Evolutionary conservation across 805 yeast species (phyloP), one percentile per base, ranked within the genome.

Genomic region (Metschnikowia vanudenii): DNA sequence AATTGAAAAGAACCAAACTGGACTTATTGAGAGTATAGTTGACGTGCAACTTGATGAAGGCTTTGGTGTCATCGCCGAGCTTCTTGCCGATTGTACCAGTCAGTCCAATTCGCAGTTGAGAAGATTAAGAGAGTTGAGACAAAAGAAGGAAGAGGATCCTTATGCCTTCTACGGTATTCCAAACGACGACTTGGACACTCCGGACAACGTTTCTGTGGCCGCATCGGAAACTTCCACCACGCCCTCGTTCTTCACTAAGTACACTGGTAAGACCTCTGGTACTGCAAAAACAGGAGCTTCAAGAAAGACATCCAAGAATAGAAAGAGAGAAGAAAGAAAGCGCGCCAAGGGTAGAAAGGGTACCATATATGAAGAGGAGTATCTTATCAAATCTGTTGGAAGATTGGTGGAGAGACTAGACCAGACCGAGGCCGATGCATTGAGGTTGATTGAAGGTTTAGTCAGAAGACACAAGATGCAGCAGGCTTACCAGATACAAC

Each of bases 261-360:
- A 94, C 65, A 94, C 99, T 0, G 99, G 98, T 53, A 91, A 92
- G 67, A 91, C 98, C 1, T 76, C 85, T 1, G 96, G 96, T 19
- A 94, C 99, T 2, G 98, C 98, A 3, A 86, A 87, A 61, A 94
- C 99, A 0, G 97, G 98, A 24, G 97, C 94, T 2, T 84, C 97
- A 0, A 80, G 99, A 65, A 79, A 85, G 60, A 91, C 99, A 0
- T 79, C 95, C 6, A 94, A 94, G 69, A 94, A 94, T 66, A 81
- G 84, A 54, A 87, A 96, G 64, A 81, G 99, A 55, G 97, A 92
- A 67, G 99, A 92, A 62, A 81, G 99, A 59, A 94, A 94, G 71
- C 79, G 82, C 50, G 99, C 99, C 2, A 81, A 96, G 58, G 99
- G 99, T 50, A 89, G 95, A 73, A 94, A 94, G 71, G 98, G 98